A percentile compares a stretch with the other conserved stretches of the same genome.
phyloP scores from a whole-genome alignment of 768 basidiomycete genomes.

The Tulasnella calospora region DNA sequence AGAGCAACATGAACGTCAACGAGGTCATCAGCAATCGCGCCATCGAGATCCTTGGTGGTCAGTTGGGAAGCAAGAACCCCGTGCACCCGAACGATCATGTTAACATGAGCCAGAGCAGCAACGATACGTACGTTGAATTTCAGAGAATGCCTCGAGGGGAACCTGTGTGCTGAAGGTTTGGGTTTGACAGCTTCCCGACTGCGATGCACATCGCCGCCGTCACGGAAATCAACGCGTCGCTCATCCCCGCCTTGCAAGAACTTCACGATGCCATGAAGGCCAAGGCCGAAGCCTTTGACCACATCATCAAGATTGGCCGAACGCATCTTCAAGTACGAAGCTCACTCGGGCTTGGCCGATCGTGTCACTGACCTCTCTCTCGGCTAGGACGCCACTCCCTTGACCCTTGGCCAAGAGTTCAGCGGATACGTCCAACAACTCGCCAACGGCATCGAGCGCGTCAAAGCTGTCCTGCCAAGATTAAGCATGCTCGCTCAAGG shows the following conservation, averaged over 20 bases:
- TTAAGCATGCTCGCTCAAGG: conserved; percentile 90
- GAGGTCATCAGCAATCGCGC: conserved; percentile 99
- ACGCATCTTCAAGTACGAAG: conserved; percentile 77
- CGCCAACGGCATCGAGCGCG: conserved; percentile 80
- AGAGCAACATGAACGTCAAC: conserved; percentile 99
- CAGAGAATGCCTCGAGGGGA: neutral
- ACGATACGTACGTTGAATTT: conserved; percentile 73
- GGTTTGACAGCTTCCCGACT: conserved; percentile 76
- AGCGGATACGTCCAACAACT: conserved; percentile 96
- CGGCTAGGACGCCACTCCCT: conserved; percentile 87
- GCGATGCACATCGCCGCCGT: conserved; percentile 98
- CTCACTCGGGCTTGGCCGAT: too few species aligned
- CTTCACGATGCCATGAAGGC: conserved; percentile 77
- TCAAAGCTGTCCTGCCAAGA: conserved; percentile 76
- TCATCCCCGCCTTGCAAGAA: conserved; percentile 81
- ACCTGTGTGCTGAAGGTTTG: neutral
- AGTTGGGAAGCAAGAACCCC: conserved; percentile 92
- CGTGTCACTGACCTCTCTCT: neutral
- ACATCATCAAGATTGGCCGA: conserved; percentile 97
- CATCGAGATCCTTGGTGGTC: conserved; percentile 91
- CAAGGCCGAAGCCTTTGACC: conserved; percentile 76
- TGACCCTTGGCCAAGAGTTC: conserved; percentile 98
- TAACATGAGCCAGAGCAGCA: conserved; percentile 98
- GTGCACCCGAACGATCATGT: conserved; percentile 99
- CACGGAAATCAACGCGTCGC: conserved; percentile 68